phyloP scores from a whole-genome alignment of 169 alveolate species.

The Theileria parva region DNA sequence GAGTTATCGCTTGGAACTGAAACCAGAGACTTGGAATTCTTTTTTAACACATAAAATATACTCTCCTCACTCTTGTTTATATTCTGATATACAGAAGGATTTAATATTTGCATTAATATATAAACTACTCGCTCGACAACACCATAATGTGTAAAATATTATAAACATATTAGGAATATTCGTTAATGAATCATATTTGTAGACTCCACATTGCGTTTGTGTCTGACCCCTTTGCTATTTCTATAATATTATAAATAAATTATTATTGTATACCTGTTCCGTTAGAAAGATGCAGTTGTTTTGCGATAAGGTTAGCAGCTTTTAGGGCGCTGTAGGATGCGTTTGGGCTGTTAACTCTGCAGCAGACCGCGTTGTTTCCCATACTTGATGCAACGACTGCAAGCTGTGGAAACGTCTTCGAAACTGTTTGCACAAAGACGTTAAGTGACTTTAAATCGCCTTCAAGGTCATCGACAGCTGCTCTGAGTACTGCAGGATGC shows the following conservation, averaged over 20 bases:
- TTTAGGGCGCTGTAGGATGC: constrained; percentile 33
- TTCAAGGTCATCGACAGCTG: constrained; percentile 46
- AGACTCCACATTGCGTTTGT: constrained; percentile 63
- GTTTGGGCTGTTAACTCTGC: constrained; percentile 45
- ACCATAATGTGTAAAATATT: constrained; percentile 2
- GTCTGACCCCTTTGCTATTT: constrained; percentile 41
- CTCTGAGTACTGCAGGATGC: constrained; percentile 19
- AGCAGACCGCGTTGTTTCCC: constrained; percentile 23
- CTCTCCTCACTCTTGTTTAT: background rate
- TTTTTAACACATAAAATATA: background rate
- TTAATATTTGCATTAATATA: constrained; percentile 4
- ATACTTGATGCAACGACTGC: constrained; percentile 37
- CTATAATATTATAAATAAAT: constrained; percentile 3
- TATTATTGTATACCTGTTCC: background rate
- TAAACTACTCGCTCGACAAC: background rate
- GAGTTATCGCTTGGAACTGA: background rate
- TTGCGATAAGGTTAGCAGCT: constrained; percentile 56
- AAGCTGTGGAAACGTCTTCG: constrained; percentile 51
- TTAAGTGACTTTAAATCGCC: constrained; percentile 54
- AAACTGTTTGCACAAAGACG: constrained; percentile 38
- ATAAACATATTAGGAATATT: background rate
- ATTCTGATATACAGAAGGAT: background rate
- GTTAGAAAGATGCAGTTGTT: background rate
- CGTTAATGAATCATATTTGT: background rate
- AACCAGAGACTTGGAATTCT: background rate